phyloP scores from a whole-genome alignment of 495 filamentous ascomycete genomes.

The Lichina pygmaea region DNA sequence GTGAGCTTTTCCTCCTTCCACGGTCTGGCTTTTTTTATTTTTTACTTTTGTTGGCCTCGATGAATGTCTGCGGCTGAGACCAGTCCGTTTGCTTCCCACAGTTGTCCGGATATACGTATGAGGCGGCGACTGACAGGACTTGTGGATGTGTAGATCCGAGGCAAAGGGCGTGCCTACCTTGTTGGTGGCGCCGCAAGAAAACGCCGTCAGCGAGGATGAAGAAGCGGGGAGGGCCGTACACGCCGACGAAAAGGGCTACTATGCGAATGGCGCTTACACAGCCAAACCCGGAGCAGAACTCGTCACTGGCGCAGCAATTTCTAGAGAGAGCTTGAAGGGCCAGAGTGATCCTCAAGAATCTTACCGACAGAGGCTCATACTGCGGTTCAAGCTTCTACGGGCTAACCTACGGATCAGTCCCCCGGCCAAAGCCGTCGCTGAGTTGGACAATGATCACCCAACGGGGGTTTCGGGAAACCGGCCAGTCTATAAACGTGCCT shows the following conservation, averaged over 20 bases:
- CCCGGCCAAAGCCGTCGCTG: conserved; percentile 17
- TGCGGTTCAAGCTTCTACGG: conserved; percentile 31
- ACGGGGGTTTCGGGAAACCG: conserved; percentile 7
- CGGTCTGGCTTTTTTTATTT: conserved; percentile 1
- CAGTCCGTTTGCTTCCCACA: no score
- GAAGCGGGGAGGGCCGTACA: conserved; percentile 5
- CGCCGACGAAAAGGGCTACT: conserved; percentile 29
- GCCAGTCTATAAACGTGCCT: conserved; percentile 8
- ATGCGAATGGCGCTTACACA: conserved; percentile 44
- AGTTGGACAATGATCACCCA: conserved; percentile 28
- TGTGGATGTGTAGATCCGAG: conserved; percentile 27
- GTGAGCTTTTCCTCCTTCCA: conserved; percentile 20
- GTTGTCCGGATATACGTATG: no score
- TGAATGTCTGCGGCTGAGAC: no score
- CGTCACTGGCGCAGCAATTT: conserved; percentile 1
- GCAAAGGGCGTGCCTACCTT: conserved; percentile 42
- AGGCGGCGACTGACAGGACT: no score
- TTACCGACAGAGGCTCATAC: conserved; percentile 34
- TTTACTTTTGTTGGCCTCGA: not conserved
- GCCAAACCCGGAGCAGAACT: conserved; percentile 17
- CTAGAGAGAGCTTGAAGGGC: not conserved
- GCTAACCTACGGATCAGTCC: conserved; percentile 26
- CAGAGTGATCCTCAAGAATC: conserved; percentile 21
- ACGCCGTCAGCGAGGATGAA: conserved; percentile 6
- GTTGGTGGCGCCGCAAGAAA: conserved; percentile 22